Base-by-base conservation (phyloP, 441 rosid species). In the Heliophila coronopifolia region DNA sequence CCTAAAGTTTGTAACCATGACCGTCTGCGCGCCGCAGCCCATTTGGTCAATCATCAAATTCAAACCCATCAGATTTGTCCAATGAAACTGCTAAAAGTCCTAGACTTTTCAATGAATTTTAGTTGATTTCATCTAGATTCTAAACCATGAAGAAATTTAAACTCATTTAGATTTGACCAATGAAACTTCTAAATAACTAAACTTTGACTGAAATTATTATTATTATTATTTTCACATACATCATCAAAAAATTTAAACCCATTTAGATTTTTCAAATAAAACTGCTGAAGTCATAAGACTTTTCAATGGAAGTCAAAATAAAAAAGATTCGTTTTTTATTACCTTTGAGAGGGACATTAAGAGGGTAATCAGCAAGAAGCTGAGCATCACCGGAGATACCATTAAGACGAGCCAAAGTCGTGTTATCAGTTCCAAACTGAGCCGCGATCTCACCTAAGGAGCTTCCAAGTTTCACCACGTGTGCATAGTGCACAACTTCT, bases 341-440 rank as follows among this genome's bases (percentile, higher is more conserved):
- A 84, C 94, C 90, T 90, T 37, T 69, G 32, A 85, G 81, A 46
- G 98, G 96, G 6, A 92, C 83, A 69, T 88, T 78, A 23, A 92
- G 71, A 18, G 83, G 70, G 14, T 34, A 37, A 2, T 61, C 87
- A 32, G 89, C 94, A n/a, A 34, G 1, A 1, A 88, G 77, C 57
- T 59, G 38, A 28, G 50, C 15, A 1, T 41, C 61, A 22, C 72
- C 51, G 6, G 50, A 20, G 37, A 86, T 74, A 18, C 70, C 76
- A 66, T 85, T 85, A 19, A 83, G 52, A 7, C 8, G 33, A 63
- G 69, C 58, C 23, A 85, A 32, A 3, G 75, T 73, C 3, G 15
- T 35, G 25, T 19, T 25, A 4, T 66, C 61, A 0, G 78, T 75
- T 12, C 83, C 79, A 38, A 74, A 85, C 47, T 54, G 49, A 36